Evolutionary conservation across 192 early-diverging fungal species (phyloP), one percentile per base, ranked within the genome.

Genomic region (Piromyces finnis): DNA sequence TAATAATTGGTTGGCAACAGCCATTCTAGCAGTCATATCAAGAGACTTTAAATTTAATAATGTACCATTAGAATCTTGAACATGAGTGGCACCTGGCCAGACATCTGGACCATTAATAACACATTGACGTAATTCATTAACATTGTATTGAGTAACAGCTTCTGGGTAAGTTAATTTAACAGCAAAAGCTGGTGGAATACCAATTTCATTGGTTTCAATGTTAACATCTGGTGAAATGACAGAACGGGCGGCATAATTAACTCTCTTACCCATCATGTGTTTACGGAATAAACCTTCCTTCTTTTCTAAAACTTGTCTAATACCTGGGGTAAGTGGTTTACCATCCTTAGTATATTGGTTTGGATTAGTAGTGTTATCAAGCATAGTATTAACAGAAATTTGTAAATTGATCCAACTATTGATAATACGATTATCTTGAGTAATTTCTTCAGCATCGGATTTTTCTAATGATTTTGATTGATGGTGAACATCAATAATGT

Each of bases 211-310:
- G 5, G 97, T 98, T 82, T 99, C 97, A 78, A 99, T 94, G 83
- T 97, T 95, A 14, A 96, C 95, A 84, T 99, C 98, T 16, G 98
- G 98, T 80, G 93, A 94, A 84, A 99, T 99, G 79, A 99, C 98
- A 77, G 93, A 94, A 78, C 98, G 93, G 13, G 97, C 98, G 6
- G 98, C 96, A 84, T 93, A 98, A 89, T 99, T 99, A 86, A 99
- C 98, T 83, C 98, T 94, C 87, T 99, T 99, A 79, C 98, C 98
- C 98, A 99, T 99, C 96, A 99, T 97, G 86, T 99, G 96, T 88
- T 96, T 97, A 78, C 98, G 90, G 88, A 99, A 98, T 79, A 99
- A 87, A 82, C 98, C 98, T 84, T 98, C 95, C 89, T 99, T 99
- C 92, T 98, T 98, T 85, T 99, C 98, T 78, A 99, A 87, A 29